Evolutionary conservation across 148 eudicot genomes (phyloP).

Genomic region (Vaccinium corymbosum): DNA sequence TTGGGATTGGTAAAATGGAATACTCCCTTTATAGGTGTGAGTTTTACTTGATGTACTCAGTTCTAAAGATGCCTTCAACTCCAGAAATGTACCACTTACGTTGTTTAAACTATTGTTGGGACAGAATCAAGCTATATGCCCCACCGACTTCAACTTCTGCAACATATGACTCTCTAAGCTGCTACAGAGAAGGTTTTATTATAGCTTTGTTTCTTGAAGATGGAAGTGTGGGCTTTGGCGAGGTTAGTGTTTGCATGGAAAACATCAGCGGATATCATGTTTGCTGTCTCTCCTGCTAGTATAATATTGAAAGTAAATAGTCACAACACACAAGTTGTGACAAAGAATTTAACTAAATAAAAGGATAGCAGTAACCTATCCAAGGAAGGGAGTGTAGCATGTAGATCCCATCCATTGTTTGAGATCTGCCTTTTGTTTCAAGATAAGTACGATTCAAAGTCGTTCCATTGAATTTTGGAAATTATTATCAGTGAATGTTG

Average conservation of each 20-base stretch:
- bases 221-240: conserved; percentile 87
- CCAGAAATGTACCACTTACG: conserved; percentile 11
- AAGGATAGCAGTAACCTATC: neutral
- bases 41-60: conserved; percentile 18
- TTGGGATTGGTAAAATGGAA: conserved; percentile 50
- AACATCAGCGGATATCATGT: neutral
- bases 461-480: neutral
- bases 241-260: conserved; percentile 44
- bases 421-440: neutral
- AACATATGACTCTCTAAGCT: conserved; percentile 22
- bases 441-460: neutral
- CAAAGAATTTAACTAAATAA: neutral
- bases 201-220: conserved; percentile 70
- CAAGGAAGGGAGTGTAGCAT: neutral
- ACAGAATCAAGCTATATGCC: conserved; percentile 65
- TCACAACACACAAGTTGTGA: neutral
- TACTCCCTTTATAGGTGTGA: conserved; percentile 75
- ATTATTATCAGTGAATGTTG: neutral
- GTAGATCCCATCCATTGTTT: neutral
- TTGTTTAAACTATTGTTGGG: conserved; percentile 22
- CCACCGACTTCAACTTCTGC: conserved; percentile 75
- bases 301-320: neutral
- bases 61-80: conserved; percentile 4
- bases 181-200: conserved; percentile 75
- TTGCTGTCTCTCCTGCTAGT: neutral